Conservation (phyloP, 2,329 filamentous ascomycete species). For the Penicillium sp. region DNA sequence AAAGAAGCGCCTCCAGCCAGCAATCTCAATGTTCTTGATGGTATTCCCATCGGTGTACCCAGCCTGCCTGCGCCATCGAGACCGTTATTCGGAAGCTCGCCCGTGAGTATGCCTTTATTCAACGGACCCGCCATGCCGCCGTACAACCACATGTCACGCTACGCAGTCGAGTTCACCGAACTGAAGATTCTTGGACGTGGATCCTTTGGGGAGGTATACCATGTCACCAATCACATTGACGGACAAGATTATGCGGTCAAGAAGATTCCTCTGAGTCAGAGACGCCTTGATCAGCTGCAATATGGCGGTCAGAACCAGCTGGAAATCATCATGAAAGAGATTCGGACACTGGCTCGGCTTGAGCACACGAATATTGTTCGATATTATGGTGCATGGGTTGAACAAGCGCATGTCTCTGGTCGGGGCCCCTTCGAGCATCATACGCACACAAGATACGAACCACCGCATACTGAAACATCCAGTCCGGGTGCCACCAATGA, state of each 20-base stretch:
- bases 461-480: slow-evolving; percentile 20
- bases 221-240: slow-evolving; percentile 64
- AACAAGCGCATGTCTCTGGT: slow-evolving; percentile 45
- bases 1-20: slow-evolving; percentile 22
- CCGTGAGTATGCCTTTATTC: slow-evolving; percentile 39
- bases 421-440: slow-evolving; percentile 14
- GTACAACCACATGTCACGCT: slow-evolving; percentile 46
- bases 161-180: slow-evolving; percentile 57
- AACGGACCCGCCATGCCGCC: slow-evolving; percentile 28
- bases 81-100: slow-evolving; percentile 35
- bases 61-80: slow-evolving; percentile 30
- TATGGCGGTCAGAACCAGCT: slow-evolving; percentile 57
- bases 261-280: slow-evolving; percentile 62
- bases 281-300: slow-evolving; percentile 56
- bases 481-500: slow-evolving; percentile 29
- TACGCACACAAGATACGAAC: slow-evolving; percentile 18
- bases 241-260: slow-evolving; percentile 67
- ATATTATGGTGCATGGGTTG: slow-evolving; percentile 68
- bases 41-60: slow-evolving; percentile 30
- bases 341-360: slow-evolving; percentile 63
- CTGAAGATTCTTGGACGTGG: slow-evolving; percentile 64
- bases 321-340: slow-evolving; percentile 62
- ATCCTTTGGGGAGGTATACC: slow-evolving; percentile 67
- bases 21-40: slow-evolving; percentile 27
- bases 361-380: slow-evolving; percentile 69